phyloP scores from a whole-genome alignment of 139 green algal genomes.

The Chlamydomonas sp. region DNA sequence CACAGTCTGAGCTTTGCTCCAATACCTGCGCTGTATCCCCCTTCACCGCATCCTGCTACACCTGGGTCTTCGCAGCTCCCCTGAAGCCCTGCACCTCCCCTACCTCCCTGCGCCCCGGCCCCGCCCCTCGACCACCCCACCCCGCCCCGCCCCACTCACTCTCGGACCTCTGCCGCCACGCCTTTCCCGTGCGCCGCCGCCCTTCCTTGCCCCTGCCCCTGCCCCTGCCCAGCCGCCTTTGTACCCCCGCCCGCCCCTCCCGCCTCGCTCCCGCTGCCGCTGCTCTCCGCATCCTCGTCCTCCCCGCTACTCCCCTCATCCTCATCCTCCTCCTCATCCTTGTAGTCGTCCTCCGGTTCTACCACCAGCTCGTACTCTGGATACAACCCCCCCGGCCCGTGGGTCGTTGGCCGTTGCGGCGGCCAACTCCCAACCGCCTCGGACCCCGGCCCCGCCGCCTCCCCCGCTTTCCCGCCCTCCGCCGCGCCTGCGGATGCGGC shows the following conservation, averaged over 20 bases:
- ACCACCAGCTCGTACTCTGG: constrained; percentile 81
- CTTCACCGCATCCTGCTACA: no score
- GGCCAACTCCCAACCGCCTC: neutral
- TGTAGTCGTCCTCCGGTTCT: constrained; percentile 69
- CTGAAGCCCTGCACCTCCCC: neutral
- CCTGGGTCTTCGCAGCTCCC: neutral
- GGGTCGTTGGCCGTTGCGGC: no score
- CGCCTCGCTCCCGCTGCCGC: neutral
- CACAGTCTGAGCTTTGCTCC: no score
- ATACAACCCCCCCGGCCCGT: constrained; percentile 44
- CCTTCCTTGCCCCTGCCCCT: neutral
- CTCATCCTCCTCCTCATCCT: constrained; percentile 28
- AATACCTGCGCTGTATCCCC: no score
- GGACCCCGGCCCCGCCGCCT: constrained; percentile 18
- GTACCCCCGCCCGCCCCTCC: neutral
- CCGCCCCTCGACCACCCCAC: neutral
- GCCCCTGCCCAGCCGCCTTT: no score
- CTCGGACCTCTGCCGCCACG: constrained; percentile 40
- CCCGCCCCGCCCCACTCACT: constrained; percentile 13
- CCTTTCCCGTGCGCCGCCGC: neutral
- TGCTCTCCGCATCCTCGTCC: neutral
- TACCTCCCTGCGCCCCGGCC: neutral
- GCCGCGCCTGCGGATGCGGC: neutral
- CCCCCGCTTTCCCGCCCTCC: neutral
- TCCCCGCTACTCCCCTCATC: constrained; percentile 43